phyloP scores from a whole-genome alignment of 495 filamentous ascomycete species.

The Darksidea phi region DNA sequence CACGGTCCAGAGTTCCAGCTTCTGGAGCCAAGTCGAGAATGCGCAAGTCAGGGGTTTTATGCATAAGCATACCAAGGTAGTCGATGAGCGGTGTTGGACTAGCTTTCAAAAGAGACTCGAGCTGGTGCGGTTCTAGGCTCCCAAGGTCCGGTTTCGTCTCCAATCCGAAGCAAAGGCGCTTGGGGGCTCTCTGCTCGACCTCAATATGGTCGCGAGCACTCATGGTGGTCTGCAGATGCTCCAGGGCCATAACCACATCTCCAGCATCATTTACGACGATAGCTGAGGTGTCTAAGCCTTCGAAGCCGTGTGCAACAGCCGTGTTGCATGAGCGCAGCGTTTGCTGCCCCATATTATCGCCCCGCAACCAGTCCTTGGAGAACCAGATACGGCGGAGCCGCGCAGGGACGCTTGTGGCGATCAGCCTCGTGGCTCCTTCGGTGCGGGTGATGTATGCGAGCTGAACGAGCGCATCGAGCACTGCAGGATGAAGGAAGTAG shows the following conservation, averaged over 20 bases:
- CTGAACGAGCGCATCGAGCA: neutral
- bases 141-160: neutral
- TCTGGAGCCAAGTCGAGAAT: neutral
- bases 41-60: neutral
- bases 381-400: neutral
- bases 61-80: neutral
- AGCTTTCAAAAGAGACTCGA: neutral
- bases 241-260: neutral
- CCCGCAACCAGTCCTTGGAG: neutral
- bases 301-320: neutral
- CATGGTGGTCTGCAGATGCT: neutral
- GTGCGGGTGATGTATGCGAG: neutral
- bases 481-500: neutral
- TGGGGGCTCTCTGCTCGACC: neutral
- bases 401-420: neutral
- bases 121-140: neutral
- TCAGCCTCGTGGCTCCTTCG: neutral
- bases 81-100: neutral
- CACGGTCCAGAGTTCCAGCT: neutral
- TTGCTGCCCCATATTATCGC: neutral
- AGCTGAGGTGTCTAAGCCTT: neutral
- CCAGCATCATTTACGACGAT: neutral
- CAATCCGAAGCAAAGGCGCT: neutral
- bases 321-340: neutral
- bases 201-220: neutral